Conservation (phyloP, 352 stramenopile genomes). For the Aphanomyces stellatus region DNA sequence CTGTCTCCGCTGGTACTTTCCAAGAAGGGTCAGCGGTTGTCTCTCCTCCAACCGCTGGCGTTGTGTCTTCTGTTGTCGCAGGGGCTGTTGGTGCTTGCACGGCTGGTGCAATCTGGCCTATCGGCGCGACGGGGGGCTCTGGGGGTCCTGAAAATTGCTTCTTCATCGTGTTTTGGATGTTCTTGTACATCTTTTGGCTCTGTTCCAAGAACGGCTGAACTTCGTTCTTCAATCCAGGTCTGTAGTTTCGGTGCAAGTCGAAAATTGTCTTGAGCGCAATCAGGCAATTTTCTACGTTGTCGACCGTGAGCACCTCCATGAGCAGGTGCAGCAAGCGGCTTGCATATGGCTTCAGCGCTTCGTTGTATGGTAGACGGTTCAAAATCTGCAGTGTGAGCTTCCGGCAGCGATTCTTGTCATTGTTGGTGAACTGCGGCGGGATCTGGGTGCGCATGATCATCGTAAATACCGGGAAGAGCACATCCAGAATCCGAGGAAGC, state of each 20-base stretch:
- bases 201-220: conserved; percentile 85
- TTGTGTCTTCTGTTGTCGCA: neutral
- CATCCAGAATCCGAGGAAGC: conserved; percentile 85
- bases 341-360: conserved; percentile 91
- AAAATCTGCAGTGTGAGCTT: conserved; percentile 93
- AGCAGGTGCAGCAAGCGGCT: conserved; percentile 85
- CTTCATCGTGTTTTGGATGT: conserved; percentile 69
- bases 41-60: conserved; percentile 3
- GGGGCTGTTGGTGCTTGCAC: conserved; percentile 2
- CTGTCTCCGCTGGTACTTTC: neutral
- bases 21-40: neutral
- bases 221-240: conserved; percentile 80
- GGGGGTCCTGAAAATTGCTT: conserved; percentile 71
- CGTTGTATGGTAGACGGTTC: conserved; percentile 91
- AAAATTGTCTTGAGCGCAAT: conserved; percentile 94
- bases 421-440: conserved; percentile 61
- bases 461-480: conserved; percentile 87
- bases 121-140: conserved; percentile 22
- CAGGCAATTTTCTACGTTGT: conserved; percentile 97
- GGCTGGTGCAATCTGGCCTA: neutral
- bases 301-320: conserved; percentile 89
- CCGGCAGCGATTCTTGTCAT: conserved; percentile 80
- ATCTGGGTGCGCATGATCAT: conserved; percentile 70
- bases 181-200: conserved; percentile 88
- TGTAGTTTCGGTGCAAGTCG: conserved; percentile 96